phyloP scores from a whole-genome alignment of 2,329 filamentous ascomycete genomes.

The Lachnellula cervina region DNA sequence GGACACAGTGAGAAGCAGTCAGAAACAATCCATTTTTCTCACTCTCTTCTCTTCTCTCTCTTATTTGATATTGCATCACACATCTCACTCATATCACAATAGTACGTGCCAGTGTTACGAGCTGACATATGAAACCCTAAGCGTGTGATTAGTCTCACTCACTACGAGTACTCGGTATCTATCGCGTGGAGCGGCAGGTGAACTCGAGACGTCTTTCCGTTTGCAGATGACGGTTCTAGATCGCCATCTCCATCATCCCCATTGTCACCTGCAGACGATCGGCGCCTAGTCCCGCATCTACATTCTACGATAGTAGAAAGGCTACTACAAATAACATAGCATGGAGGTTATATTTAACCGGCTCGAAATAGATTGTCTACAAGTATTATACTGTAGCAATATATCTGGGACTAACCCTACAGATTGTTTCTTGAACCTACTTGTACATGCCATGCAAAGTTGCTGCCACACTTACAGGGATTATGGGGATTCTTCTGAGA shows the following conservation, averaged over 20 bases:
- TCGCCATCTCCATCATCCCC: background rate
- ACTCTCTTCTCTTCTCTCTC: background rate
- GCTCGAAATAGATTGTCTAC: background rate
- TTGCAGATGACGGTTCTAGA: background rate
- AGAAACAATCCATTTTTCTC: conserved; percentile 7
- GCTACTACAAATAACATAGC: too few species aligned
- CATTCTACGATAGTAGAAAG: too few species aligned
- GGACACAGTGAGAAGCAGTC: conserved; percentile 9
- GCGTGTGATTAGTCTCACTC: too few species aligned
- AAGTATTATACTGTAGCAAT: background rate
- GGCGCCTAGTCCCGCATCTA: too few species aligned
- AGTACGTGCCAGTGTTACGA: background rate
- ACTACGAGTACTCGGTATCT: too few species aligned
- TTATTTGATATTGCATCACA: background rate
- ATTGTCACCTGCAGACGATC: background rate
- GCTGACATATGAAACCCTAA: too few species aligned
- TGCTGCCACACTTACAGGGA: background rate
- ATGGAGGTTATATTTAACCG: background rate
- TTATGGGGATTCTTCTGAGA: background rate
- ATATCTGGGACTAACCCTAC: background rate
- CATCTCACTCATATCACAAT: background rate
- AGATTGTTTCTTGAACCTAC: background rate
- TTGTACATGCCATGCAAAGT: background rate
- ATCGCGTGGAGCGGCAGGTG: too few species aligned
- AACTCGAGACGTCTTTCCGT: background rate